Conservation (phyloP, 2,329 filamentous ascomycete species). For the Cladosporium phlei region DNA sequence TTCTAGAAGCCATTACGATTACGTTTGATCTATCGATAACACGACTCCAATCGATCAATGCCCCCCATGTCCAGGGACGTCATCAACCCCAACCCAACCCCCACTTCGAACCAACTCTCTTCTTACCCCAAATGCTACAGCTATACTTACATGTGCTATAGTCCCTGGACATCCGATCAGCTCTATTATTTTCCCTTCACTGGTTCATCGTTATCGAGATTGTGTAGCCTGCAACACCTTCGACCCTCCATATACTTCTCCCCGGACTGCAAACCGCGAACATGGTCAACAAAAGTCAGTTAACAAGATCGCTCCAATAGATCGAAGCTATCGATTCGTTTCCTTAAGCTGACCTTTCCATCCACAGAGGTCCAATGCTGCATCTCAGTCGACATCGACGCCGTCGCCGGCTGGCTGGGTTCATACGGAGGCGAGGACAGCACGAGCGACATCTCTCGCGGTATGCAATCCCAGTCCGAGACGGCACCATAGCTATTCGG, state of each 20-base stretch:
- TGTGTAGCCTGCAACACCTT: neutral
- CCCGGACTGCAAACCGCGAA: neutral
- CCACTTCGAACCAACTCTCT: neutral
- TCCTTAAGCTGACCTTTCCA: neutral
- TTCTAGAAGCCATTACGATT: no score
- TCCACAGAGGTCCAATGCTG: constrained; percentile 29
- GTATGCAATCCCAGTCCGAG: no score
- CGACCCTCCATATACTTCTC: no score
- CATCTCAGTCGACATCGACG: constrained; percentile 62
- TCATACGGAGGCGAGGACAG: constrained; percentile 70
- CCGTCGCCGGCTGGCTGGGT: constrained; percentile 71
- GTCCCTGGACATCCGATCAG: neutral
- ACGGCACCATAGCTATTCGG: no score
- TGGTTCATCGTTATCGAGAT: neutral
- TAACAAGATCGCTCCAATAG: no score
- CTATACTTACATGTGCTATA: neutral
- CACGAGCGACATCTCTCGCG: constrained; percentile 64
- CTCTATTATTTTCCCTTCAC: neutral
- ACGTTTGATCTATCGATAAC: constrained; percentile 4
- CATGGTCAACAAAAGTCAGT: constrained; percentile 10
- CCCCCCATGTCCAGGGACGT: neutral
- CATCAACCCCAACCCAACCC: constrained; percentile 3
- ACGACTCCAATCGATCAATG: neutral
- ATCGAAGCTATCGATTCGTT: neutral
- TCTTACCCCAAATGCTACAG: no score